Evolutionary conservation across 768 basidiomycete species (phyloP), one percentile per base, ranked within the genome.

Genomic region (Leccinum variicolor): DNA sequence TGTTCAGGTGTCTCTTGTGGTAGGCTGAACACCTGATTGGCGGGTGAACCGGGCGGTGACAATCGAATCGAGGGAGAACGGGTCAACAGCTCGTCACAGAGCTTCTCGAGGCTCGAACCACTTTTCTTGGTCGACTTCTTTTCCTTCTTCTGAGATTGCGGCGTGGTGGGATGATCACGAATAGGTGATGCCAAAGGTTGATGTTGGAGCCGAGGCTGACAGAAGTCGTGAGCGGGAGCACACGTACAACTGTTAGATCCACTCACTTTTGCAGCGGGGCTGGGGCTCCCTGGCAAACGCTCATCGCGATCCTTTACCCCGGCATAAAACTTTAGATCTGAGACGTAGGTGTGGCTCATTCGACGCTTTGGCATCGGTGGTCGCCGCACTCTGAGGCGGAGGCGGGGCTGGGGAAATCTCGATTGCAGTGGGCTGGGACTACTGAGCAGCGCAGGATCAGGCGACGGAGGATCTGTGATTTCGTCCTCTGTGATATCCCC

Each of bases 401-500:
- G 61, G 47, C 59, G 60, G 9, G 63, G 64, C 28, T 45, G 68
- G 11, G 59, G 50, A 14, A 17, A 6, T 28, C n/a, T 60, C 1
- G 55, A 29, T 10, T 55, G 57, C 17, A 61, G 36, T 3, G 29
- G 33, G 6, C 31, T 17, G 1, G 45, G 39, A n/a, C 10, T 3
- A 19, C 8, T 33, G 19, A 19, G 3, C 13, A 3, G 31, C 14
- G 56, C 8, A 13, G 56, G 36, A 23, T 50, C 8, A 1, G 55
- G 50, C 3, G 62, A 69, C 0, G 75, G 75, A 4, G 78, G 58
- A 29, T 74, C 74, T 26, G 74, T 68, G 25, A 70, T 61, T 46
- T 77, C 75, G 23, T 74, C 65, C 1, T 77, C 67, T 1, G 79
- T 78, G 25, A 81, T 75, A 25, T 82, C 78, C 8, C 82, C 80